These are phyloP conservation scores for Moesziomyces antarcticus DNA, from an alignment of 1,284 basidiomycete species.

Conservation along the genomic window DNA sequence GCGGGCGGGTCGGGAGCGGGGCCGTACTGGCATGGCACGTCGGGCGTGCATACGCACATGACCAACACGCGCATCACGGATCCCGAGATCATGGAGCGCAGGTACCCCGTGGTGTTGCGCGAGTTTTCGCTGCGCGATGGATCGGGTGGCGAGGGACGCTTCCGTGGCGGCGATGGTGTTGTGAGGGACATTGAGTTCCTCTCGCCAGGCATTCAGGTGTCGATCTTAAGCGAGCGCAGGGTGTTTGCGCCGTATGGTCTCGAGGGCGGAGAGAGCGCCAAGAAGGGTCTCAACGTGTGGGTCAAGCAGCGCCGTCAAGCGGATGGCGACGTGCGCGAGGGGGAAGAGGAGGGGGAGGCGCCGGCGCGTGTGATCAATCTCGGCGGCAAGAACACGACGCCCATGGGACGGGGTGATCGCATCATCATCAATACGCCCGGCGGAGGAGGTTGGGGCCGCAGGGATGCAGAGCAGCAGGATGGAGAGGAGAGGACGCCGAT, in stretches of 20 bases:
- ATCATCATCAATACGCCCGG: slow-evolving; percentile 89
- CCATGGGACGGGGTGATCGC: slow-evolving; percentile 85
- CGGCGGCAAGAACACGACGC: slow-evolving; percentile 86
- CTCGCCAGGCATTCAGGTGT: slow-evolving; percentile 80
- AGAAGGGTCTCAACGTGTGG: slow-evolving; percentile 87
- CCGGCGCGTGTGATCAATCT: slow-evolving; percentile 80
- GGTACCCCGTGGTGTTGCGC: slow-evolving; percentile 87
- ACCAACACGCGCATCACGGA: slow-evolving; percentile 84
- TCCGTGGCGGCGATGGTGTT: slow-evolving; percentile 86
- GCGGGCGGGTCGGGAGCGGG: slow-evolving; percentile 92
- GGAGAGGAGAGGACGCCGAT: slow-evolving; percentile 20
- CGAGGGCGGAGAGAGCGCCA: slow-evolving; percentile 82
- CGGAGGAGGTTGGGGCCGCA: slow-evolving; percentile 85
- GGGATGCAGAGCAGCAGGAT: slow-evolving; percentile 1
- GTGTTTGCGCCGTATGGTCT: slow-evolving; percentile 90
- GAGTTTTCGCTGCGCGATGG: slow-evolving; percentile 81
- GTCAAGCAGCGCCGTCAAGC: slow-evolving; percentile 78
- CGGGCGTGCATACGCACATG: slow-evolving; percentile 75
- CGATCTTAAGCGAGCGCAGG: slow-evolving; percentile 86
- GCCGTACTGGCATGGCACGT: slow-evolving; percentile 82
- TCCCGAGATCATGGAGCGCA: slow-evolving; percentile 88
- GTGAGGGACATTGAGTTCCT: slow-evolving; percentile 88
- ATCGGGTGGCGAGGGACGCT: slow-evolving; percentile 82
- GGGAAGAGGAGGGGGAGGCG: slow-evolving; percentile 52
- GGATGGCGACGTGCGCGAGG: slow-evolving; percentile 74